Conservation (phyloP, 345 rosid genomes). For the Geranium rotundifolium region DNA sequence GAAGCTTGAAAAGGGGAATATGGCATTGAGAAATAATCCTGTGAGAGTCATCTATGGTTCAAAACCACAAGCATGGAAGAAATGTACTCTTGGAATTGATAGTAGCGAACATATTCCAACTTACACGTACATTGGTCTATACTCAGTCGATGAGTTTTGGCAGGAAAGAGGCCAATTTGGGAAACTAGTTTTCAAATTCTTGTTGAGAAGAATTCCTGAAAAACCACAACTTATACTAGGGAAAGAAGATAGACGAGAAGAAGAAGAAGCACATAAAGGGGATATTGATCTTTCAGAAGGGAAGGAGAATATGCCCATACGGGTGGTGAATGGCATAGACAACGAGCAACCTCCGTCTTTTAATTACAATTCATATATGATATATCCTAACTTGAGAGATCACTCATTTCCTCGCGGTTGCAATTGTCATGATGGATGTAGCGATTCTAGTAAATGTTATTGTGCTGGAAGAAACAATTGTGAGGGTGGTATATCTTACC, state of each 20-base stretch:
- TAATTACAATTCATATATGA: not conserved
- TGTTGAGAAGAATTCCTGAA: constrained; percentile 10
- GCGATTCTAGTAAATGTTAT: constrained; percentile 23
- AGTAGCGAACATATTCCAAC: not conserved
- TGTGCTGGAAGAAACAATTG: constrained; percentile 42
- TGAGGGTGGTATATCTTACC: constrained; percentile 29
- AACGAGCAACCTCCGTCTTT: constrained; percentile 2
- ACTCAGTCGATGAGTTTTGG: constrained; percentile 9
- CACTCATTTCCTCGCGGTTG: constrained; percentile 2
- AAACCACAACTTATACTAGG: not conserved
- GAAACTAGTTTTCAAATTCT: constrained; percentile 18
- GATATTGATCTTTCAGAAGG: constrained; percentile 9
- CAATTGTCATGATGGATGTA: constrained; percentile 13
- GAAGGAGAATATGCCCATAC: constrained; percentile 10
- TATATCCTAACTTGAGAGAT: not conserved
- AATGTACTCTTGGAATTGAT: too few species aligned
- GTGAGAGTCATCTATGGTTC: constrained; percentile 15
- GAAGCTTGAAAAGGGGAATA: constrained; percentile 24
- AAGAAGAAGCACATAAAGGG: not conserved
- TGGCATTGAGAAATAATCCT: constrained; percentile 26
- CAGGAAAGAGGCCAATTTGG: constrained; percentile 13
- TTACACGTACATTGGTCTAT: constrained; percentile 27
- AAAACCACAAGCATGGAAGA: too few species aligned
- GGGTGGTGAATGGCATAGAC: constrained; percentile 1
- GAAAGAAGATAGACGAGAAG: not conserved